Percentiles rank a stretch among this genome's conserved stretches.
Evolutionary conservation across 1,284 basidiomycete genomes (phyloP).

Genomic region (Kwoniella shivajii): DNA sequence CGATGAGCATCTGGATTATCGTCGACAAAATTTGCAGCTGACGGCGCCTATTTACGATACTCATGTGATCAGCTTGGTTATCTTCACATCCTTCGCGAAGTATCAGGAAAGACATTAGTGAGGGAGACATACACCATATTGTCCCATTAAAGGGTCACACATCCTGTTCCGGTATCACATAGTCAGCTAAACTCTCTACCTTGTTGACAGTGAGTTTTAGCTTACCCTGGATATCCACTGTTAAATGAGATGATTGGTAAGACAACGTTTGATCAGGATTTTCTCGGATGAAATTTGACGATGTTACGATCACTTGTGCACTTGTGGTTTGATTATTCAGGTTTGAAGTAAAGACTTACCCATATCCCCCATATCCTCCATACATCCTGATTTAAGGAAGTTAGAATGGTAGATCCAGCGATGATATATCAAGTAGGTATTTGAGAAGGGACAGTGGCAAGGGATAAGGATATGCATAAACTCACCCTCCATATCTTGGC

Average conservation of each 20-base stretch:
- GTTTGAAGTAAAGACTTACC: constrained; percentile 8
- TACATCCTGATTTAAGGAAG: constrained; percentile 17
- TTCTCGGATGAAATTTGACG: too few relatives aligned
- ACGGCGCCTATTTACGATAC: constrained; percentile 29
- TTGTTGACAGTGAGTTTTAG: not conserved
- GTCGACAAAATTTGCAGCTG: constrained; percentile 39
- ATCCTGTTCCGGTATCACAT: constrained; percentile 13
- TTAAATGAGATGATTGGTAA: too few relatives aligned
- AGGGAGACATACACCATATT: constrained; percentile 35
- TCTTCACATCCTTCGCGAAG: not conserved
- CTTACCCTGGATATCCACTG: constrained; percentile 22
- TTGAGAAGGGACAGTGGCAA: not conserved
- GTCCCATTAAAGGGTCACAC: constrained; percentile 37
- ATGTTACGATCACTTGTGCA: not conserved
- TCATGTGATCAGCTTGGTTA: not conserved
- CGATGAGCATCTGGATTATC: constrained; percentile 45
- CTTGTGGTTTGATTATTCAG: not conserved
- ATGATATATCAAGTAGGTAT: not conserved
- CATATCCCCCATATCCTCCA: constrained; percentile 21
- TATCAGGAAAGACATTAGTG: not conserved
- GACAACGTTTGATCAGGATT: not conserved
- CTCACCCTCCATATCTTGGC: constrained; percentile 32
- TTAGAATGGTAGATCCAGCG: not conserved
- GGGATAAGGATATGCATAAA: not conserved
- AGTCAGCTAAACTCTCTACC: not conserved